A percentile compares a stretch with the other conserved stretches of the same genome.
phyloP scores from a whole-genome alignment of 331 rosid genomes.

The Saraca asoca region DNA sequence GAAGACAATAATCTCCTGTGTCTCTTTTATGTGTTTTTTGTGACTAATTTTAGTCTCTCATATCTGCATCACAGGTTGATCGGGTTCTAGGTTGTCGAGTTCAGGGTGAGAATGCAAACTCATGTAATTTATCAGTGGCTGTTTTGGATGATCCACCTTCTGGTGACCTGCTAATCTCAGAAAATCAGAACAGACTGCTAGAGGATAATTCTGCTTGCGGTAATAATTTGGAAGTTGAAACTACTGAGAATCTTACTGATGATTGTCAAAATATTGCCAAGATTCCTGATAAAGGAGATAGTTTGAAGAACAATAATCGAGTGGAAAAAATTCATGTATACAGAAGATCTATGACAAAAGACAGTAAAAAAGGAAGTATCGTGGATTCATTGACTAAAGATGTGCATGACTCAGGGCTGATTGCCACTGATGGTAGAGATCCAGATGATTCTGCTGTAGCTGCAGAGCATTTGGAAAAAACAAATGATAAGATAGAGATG shows the following conservation, averaged over 20 bases:
- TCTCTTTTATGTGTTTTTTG: slow-evolving; percentile 25
- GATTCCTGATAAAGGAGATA: slow-evolving; percentile 55
- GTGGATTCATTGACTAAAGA: slow-evolving; percentile 43
- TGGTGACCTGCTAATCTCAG: slow-evolving; percentile 51
- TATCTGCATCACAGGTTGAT: slow-evolving; percentile 71
- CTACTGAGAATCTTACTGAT: slow-evolving; percentile 48
- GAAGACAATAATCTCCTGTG: slow-evolving; percentile 24
- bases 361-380: slow-evolving; percentile 59
- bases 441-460: slow-evolving; percentile 53
- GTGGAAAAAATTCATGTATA: slow-evolving; percentile 69
- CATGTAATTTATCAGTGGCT: slow-evolving; percentile 51
- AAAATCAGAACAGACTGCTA: slow-evolving; percentile 48
- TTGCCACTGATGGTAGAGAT: slow-evolving; percentile 40
- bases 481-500: slow-evolving; percentile 43
- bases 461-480: slow-evolving; percentile 52
- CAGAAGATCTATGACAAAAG: slow-evolving; percentile 70
- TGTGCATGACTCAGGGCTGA: slow-evolving; percentile 49
- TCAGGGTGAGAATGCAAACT: slow-evolving; percentile 48
- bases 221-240: slow-evolving; percentile 56
- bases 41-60: slow-evolving; percentile 33
- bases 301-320: slow-evolving; percentile 46
- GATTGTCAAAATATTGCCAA: slow-evolving; percentile 51
- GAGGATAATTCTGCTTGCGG: slow-evolving; percentile 59
- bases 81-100: slow-evolving; percentile 93
- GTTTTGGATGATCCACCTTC: slow-evolving; percentile 51